Percentiles rank a stretch among this genome's conserved stretches.
These are phyloP conservation scores for Tetrapisispora nanseiensis DNA, from an alignment of 805 yeast species.

Conservation along the genomic window DNA sequence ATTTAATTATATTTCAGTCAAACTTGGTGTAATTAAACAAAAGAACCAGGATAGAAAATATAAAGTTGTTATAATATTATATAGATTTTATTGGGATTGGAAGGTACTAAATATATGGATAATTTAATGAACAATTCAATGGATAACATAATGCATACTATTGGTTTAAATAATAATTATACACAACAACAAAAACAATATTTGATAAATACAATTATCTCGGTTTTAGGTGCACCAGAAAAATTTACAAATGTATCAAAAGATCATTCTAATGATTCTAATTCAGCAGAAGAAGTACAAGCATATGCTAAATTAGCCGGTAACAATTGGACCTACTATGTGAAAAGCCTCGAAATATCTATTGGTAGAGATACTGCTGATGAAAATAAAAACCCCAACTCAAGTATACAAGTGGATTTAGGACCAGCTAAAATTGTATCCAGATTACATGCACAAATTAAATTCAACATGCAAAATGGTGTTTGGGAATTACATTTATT, in stretches of 20 bases:
- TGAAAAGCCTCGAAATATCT: constrained; percentile 60
- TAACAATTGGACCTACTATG: constrained; percentile 86
- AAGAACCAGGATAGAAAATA: too few relatives aligned
- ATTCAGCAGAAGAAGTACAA: constrained; percentile 64
- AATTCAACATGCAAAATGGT: constrained; percentile 62
- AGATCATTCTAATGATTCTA: constrained; percentile 64
- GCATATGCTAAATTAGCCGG: constrained; percentile 98
- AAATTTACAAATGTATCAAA: constrained; percentile 68
- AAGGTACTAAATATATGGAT: too few relatives aligned
- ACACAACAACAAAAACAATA: constrained; percentile 34
- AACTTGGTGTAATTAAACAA: too few relatives aligned
- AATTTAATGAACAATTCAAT: too few relatives aligned
- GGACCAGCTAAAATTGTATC: constrained; percentile 98
- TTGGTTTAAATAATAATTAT: constrained; percentile 5
- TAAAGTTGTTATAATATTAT: too few relatives aligned
- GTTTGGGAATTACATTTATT: constrained; percentile 76
- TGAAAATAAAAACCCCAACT: constrained; percentile 5
- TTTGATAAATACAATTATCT: constrained; percentile 63
- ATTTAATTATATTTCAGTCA: too few relatives aligned
- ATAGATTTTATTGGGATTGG: too few relatives aligned
- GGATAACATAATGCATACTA: background rate
- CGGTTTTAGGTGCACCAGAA: constrained; percentile 59
- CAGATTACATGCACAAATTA: constrained; percentile 78
- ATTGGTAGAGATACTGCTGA: constrained; percentile 76
- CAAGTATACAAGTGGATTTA: constrained; percentile 53